Conservation (phyloP, 1,139 yeast genomes). For the Magnusiomyces ingens region DNA sequence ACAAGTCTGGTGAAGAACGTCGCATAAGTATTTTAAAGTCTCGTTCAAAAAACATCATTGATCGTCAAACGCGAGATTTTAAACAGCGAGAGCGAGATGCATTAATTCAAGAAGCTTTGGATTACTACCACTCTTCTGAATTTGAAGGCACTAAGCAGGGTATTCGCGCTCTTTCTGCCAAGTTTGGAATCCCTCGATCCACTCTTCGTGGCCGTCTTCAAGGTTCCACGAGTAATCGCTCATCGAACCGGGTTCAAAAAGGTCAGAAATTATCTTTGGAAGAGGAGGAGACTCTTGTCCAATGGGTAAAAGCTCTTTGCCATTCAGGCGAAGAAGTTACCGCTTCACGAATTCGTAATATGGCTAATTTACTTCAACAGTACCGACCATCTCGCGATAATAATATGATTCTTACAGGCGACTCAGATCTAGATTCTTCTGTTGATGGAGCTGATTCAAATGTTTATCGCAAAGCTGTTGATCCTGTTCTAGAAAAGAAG, state of each 20-base stretch:
- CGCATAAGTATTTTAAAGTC: slow-evolving; percentile 12
- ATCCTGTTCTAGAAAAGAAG: slow-evolving; percentile 11
- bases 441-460: background rate
- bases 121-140: slow-evolving; percentile 7
- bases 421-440: background rate
- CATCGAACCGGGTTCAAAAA: slow-evolving; percentile 7
- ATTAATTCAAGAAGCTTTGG: slow-evolving; percentile 12
- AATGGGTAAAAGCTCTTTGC: slow-evolving; percentile 8
- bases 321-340: slow-evolving; percentile 12
- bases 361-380: slow-evolving; percentile 13
- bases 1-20: slow-evolving; percentile 8
- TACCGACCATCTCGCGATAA: slow-evolving; percentile 3
- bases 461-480: slow-evolving; percentile 4
- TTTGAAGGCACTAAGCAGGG: slow-evolving; percentile 10
- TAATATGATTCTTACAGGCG: background rate
- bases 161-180: slow-evolving; percentile 11
- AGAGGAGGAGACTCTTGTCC: slow-evolving; percentile 11
- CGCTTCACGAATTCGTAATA: slow-evolving; percentile 8
- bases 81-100: slow-evolving; percentile 13
- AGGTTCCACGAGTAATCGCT: slow-evolving; percentile 11
- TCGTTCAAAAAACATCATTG: slow-evolving; percentile 12
- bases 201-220: slow-evolving; percentile 11
- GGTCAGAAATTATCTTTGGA: slow-evolving; percentile 12
- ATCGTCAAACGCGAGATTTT: slow-evolving; percentile 9
- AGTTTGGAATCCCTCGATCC: slow-evolving; percentile 13